Percentiles rank a stretch among this genome's conserved stretches.
Conservation (phyloP, 306 rosid species). For the Mimosa pudica region DNA sequence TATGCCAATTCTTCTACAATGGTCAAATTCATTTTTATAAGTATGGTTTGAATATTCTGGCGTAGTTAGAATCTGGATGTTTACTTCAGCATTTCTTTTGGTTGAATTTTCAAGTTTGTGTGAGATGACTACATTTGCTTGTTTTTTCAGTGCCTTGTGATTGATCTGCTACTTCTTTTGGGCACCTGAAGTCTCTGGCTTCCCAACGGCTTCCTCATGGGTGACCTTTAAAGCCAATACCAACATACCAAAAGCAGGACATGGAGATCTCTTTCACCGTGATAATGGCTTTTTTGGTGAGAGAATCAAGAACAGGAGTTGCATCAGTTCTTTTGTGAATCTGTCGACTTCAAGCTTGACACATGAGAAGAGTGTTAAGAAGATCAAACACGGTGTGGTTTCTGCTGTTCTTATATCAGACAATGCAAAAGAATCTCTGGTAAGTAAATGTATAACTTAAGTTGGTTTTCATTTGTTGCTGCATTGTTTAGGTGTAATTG, state of each 20-base stretch:
- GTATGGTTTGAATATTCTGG: constrained; percentile 29
- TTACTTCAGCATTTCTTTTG: constrained; percentile 35
- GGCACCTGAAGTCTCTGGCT: constrained; percentile 17
- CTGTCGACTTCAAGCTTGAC: too few species aligned
- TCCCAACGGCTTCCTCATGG: constrained; percentile 66
- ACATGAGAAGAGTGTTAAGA: constrained; percentile 42
- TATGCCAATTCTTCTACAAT: too few species aligned
- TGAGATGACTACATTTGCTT: constrained; percentile 35
- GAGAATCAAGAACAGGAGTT: constrained; percentile 48
- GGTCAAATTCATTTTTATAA: too few species aligned
- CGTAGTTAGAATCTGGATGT: constrained; percentile 28
- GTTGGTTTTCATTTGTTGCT: constrained; percentile 18
- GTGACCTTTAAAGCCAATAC: constrained; percentile 47
- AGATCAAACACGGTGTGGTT: constrained; percentile 50
- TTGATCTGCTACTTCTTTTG: constrained; percentile 35
- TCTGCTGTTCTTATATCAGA: constrained; percentile 68
- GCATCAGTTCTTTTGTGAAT: constrained; percentile 36
- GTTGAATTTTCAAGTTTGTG: constrained; percentile 35
- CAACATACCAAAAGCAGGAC: constrained; percentile 43
- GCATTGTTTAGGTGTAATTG: constrained; percentile 9
- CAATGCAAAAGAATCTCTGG: constrained; percentile 52
- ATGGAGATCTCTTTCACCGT: constrained; percentile 42
- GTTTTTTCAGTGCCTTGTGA: constrained; percentile 20
- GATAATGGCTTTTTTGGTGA: constrained; percentile 63
- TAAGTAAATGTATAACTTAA: constrained; percentile 45